Conservation (phyloP, 139 green algal genomes). For the Chlamydomonas sphaeroides region DNA sequence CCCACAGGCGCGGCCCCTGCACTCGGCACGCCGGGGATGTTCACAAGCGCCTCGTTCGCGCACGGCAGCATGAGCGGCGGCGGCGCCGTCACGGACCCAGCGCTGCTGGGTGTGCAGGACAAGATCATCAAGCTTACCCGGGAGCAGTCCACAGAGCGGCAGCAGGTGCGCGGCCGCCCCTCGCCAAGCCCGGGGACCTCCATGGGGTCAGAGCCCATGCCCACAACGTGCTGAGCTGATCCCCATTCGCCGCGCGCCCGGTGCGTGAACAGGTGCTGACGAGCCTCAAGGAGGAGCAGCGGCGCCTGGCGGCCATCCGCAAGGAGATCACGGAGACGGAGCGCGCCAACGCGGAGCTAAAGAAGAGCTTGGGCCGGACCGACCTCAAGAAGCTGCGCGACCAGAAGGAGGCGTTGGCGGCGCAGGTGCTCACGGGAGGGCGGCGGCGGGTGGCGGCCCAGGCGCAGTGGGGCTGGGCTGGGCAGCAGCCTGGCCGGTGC, state of each 20-base stretch:
- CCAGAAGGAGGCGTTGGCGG: slow-evolving; percentile 24
- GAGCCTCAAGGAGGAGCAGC: slow-evolving; percentile 37
- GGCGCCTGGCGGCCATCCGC: slow-evolving; percentile 32
- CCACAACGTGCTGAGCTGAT: too few relatives aligned
- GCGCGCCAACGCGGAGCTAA: slow-evolving; percentile 22
- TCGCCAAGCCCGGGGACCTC: too few relatives aligned
- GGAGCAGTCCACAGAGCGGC: slow-evolving; percentile 19
- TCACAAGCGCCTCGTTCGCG: too few relatives aligned
- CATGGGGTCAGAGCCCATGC: too few relatives aligned
- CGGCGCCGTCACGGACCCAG: background rate
- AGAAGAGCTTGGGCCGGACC: slow-evolving; percentile 27
- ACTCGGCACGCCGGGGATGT: too few relatives aligned
- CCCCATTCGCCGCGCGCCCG: too few relatives aligned
- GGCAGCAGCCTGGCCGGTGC: too few relatives aligned
- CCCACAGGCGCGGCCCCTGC: too few relatives aligned
- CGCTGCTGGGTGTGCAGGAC: slow-evolving; percentile 40
- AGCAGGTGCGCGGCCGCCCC: too few relatives aligned
- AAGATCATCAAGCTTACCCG: slow-evolving; percentile 38
- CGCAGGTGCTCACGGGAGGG: background rate
- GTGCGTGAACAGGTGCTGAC: too few relatives aligned
- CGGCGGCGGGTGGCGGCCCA: background rate
- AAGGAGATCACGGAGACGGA: slow-evolving; percentile 42
- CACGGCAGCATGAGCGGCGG: background rate
- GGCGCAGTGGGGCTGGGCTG: background rate
- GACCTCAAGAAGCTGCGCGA: slow-evolving; percentile 37